Percentiles rank a stretch among this genome's conserved stretches.
These are phyloP conservation scores for Lachnellula cervina DNA, from an alignment of 2,329 filamentous ascomycete genomes.

Conservation along the genomic window DNA sequence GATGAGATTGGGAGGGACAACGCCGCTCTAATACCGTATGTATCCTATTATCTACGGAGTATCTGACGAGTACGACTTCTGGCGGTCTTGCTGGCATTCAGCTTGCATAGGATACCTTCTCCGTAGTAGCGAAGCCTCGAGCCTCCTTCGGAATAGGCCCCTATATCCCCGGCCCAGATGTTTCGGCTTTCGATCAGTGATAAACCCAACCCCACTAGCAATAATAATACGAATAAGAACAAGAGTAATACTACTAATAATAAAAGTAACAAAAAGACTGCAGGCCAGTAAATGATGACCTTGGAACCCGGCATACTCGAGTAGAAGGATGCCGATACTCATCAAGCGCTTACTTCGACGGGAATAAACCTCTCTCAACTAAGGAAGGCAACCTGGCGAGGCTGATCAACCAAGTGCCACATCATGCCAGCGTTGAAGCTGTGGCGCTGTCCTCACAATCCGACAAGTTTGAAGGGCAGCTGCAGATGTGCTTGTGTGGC, in stretches of 20 bases:
- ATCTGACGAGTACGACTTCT: neutral
- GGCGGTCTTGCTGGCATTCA: neutral
- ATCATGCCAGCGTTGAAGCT: neutral
- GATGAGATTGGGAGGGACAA: neutral
- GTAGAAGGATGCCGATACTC: neutral
- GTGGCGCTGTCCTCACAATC: neutral
- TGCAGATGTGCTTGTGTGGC: neutral
- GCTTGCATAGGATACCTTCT: neutral
- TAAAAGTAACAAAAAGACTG: neutral
- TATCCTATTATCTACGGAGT: too few species aligned
- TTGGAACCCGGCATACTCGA: neutral
- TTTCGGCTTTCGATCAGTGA: conserved; percentile 7
- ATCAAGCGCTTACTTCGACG: neutral
- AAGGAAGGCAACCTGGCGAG: neutral
- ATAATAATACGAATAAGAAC: too few species aligned
- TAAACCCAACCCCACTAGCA: too few species aligned
- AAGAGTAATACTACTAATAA: neutral
- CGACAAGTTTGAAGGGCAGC: neutral
- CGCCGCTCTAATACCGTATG: neutral
- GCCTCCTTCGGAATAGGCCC: neutral
- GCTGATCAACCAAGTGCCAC: neutral
- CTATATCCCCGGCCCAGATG: neutral
- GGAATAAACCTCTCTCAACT: neutral
- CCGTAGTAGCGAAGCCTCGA: neutral
- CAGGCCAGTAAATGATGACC: neutral